Percentiles rank a stretch among this genome's conserved stretches.
phyloP scores from a whole-genome alignment of 1,284 basidiomycete species.

The Pseudozyma pruni region DNA sequence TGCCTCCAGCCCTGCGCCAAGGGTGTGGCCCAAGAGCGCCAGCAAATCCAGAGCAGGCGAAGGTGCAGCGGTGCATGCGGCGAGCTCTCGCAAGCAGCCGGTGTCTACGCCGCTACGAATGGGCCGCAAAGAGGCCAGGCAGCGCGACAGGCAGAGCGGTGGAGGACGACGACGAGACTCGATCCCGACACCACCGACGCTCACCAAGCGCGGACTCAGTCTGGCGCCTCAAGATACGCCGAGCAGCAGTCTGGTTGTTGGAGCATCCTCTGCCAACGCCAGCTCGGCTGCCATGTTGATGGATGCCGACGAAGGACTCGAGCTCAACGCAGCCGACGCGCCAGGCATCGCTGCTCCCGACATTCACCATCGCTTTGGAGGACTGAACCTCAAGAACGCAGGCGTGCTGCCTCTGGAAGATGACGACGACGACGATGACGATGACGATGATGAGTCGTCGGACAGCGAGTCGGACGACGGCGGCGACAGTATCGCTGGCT shows the following conservation, averaged over 20 bases:
- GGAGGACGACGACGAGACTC: conserved; percentile 50
- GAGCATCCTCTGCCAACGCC: conserved; percentile 16
- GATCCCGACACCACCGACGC: conserved; percentile 64
- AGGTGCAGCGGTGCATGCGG: conserved; percentile 1
- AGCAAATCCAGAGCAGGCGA: conserved; percentile 13
- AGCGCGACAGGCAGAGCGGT: conserved; percentile 22
- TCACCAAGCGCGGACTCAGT: conserved; percentile 49
- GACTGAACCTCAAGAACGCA: conserved; percentile 15
- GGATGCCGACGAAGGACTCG: conserved; percentile 54
- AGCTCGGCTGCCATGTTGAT: conserved; percentile 55
- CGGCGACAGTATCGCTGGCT: conserved; percentile 27
- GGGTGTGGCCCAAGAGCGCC: conserved; percentile 43
- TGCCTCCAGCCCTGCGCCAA: conserved; percentile 34
- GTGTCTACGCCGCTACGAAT: conserved; percentile 54
- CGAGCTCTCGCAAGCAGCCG: conserved; percentile 40
- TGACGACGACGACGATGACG: conserved; percentile 50
- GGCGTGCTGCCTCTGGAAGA: conserved; percentile 25
- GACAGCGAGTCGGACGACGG: conserved; percentile 45
- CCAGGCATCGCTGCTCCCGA: conserved; percentile 11
- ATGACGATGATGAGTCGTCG: conserved; percentile 46
- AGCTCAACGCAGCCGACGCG: conserved; percentile 21
- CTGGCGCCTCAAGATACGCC: conserved; percentile 22
- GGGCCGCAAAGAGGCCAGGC: conserved; percentile 36
- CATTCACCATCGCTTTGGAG: conserved; percentile 26
- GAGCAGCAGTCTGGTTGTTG: conserved; percentile 17